Base-by-base conservation (phyloP, 768 basidiomycete species). In the Psilocybe sp. region DNA sequence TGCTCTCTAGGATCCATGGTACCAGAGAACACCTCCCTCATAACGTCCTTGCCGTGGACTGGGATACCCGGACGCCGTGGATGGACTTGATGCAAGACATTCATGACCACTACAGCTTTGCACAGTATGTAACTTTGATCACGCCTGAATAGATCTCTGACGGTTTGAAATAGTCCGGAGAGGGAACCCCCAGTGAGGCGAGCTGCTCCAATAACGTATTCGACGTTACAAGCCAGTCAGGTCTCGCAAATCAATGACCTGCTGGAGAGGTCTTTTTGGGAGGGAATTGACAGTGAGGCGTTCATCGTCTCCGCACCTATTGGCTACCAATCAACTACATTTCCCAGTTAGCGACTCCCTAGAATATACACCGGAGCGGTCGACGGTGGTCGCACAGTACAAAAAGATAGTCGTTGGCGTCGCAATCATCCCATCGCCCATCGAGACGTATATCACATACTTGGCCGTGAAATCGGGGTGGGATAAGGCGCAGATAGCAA, bases 361-460 rank as follows among this genome's bases (percentile, higher is more conserved):
- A 48, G 73, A 84, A 39, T 82, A 82, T 54, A 73, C 69, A 4
- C 87, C 90, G 1, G 87, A 89, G 57, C 77, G 76, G 33, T 87
- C 81, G 40, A 92, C 89, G 0, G 75, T 92, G n/a, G 70, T 92
- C 20, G 89, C 87, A 3, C 74, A 72, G 50, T 90, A 90, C 66
- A 85, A 82, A 50, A 67, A 69, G 43, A 71, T 90, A 10, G 87
- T 92, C 5, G 76, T 92, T 7, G 90, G 90, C 23, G 67, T 80
- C 14, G 87, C 85, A 11, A 79, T 92, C 51, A 68, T 91, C 51
- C 89, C 84, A 63, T 89, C 87, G 18, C 90, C 90, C 0, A 78
- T 78, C 43, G 87, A 90, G 62, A 84, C 87, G 3, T 92, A 92
- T 58, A 89, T 92, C 46, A 90, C 88, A 15, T 92, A 90, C 54